Evolutionary conservation across 768 basidiomycete genomes (phyloP).

Genomic region (Clitopilus hobsonii): DNA sequence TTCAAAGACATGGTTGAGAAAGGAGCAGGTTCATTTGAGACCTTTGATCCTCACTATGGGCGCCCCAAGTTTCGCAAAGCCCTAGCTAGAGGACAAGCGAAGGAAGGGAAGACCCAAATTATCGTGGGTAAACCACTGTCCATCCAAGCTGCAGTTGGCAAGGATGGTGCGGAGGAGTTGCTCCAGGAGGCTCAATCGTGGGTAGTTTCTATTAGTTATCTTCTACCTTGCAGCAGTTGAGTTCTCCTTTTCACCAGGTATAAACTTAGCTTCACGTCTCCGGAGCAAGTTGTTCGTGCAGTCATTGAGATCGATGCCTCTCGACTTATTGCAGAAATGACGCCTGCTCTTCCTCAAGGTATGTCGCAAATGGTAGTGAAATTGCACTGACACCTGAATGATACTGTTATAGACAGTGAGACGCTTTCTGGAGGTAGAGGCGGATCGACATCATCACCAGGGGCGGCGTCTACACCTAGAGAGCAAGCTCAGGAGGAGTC

Average conservation of each 20-base stretch:
- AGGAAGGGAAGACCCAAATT: conserved; percentile 43
- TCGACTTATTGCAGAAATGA: conserved; percentile 16
- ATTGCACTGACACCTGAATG: too few relatives aligned
- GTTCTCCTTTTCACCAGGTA: conserved; percentile 20
- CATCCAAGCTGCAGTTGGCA: conserved; percentile 47
- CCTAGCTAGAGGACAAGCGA: conserved; percentile 47
- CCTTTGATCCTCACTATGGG: conserved; percentile 49
- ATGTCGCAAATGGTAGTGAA: too few relatives aligned
- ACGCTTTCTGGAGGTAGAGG: not conserved
- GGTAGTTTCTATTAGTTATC: too few relatives aligned
- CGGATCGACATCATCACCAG: not conserved
- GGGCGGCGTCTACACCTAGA: not conserved
- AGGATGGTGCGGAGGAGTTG: conserved; percentile 50
- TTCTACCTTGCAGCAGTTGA: not conserved
- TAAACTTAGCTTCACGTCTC: conserved; percentile 36
- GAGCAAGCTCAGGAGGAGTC: not conserved
- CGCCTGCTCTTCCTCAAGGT: conserved; percentile 11
- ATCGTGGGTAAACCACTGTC: conserved; percentile 47
- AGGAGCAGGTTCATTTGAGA: conserved; percentile 60
- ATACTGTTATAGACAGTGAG: not conserved
- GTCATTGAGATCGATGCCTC: conserved; percentile 33
- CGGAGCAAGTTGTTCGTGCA: conserved; percentile 49
- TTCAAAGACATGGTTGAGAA: conserved; percentile 50
- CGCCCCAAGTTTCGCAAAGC: conserved; percentile 45
- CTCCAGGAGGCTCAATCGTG: conserved; percentile 48